Evolutionary conservation across 371 early-diverging fungal species (phyloP), one percentile per base, ranked within the genome.

Genomic region (Circinella umbellata): DNA sequence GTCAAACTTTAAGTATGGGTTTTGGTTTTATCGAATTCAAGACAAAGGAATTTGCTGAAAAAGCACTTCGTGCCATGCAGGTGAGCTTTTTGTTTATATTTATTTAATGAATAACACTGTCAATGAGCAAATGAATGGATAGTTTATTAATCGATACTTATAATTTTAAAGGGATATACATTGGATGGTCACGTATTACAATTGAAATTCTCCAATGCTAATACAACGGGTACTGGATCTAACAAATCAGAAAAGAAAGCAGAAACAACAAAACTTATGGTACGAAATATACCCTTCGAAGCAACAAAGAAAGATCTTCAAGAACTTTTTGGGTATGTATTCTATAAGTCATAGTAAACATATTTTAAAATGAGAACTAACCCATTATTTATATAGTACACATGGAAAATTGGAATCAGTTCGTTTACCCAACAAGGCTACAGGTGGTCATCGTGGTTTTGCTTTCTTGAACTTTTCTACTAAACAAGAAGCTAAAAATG

Each of bases 241-340:
- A 73, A 64, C 13, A 65, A 65, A 59, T 51, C 74, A 10, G 74
- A 69, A 13, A 67, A 81, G 10, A 83, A 81, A 68, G 76, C 80
- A 34, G 86, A 80, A 39, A 80, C 79, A 37, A 94, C 94, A 57
- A 99, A 99, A 79, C 80, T 99, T 64, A 84, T 99, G 35, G 91
- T 99, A 36, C 96, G 97, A 69, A 99, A 99, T 85, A 88, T 99
- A 63, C 98, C 99, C 53, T 99, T 99, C 80, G 98, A 99, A 85
- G 99, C 99, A 11, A 96, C 98, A 20, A 91, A 93, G 75, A 93
- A 93, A 78, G 99, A 99, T 72, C 79, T 99, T 62, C 89, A 88
- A 47, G 93, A 96, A 73, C 82, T 99, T 49, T 97, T 99, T 79
- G 80, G 88, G 89, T 92, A 86, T 73, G 81, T 9, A 47, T 42